Base-by-base conservation (phyloP, 495 filamentous ascomycete species). In the Viridothelium virens region DNA sequence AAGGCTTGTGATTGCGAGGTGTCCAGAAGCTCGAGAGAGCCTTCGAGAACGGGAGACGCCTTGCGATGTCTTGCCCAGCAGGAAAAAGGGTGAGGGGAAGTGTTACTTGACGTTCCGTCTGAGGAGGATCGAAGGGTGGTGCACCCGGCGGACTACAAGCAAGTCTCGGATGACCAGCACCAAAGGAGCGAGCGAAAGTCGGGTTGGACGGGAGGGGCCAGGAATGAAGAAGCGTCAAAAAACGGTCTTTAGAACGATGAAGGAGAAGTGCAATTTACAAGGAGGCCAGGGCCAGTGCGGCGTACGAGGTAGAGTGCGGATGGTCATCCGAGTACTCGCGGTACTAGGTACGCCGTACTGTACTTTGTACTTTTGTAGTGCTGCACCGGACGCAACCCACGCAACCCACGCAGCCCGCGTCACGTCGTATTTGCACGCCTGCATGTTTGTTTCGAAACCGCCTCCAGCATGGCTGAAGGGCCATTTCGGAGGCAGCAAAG, bases 301-400 rank as follows among this genome's bases (percentile, higher is more conserved):
- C 53, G 53, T 59, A 59, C 53, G 53, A 59, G 53, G 53, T 33
- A 33, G 53, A 59, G 53, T 34, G 53, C 53, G 31, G 53, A 59
- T 59, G 4, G 5, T 4, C 4, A 31, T 59, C 53, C 53, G 53
- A 36, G 48, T 53, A 33, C 14, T 5, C 25, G 31, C 25, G 18
- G 25, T 34, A 59, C 18, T 59, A 18, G 25, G 25, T 25, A 25
- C 25, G 25, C 25, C 25, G 25, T 25, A 25, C 25, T 25, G 25
- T 25, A 25, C 25, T 25, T 25, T 25, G 25, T 25, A 25, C 25
- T 25, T 25, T 25, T 25, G 25, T 25, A 25, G 25, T 25, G 25
- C 25, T 25, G 25, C 25, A 25, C 25, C 25, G 25, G 25, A 25
- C 25, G 25, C 25, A 25, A 25, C 25, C 25, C 25, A 25, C 25